phyloP scores from a whole-genome alignment of 129 eudicot species.

The Chrysanthemum lavandulifolium region DNA sequence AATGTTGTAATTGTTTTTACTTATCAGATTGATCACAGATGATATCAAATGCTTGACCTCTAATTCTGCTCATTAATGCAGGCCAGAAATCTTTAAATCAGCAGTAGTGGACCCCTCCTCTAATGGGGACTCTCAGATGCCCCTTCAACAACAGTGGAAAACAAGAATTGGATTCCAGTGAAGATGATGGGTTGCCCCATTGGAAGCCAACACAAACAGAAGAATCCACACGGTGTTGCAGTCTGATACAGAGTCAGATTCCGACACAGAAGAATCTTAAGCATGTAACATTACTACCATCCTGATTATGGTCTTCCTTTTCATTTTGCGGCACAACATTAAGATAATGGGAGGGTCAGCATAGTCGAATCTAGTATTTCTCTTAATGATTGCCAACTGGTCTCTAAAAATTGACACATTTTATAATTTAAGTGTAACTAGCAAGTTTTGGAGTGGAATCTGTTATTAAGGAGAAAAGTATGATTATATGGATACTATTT shows the following conservation, averaged over 20 bases:
- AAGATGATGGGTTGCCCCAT: conserved; percentile 88
- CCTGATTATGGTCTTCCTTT: not conserved
- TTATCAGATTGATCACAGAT: too few species aligned
- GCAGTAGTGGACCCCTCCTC: conserved; percentile 22
- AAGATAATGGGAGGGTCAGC: not conserved
- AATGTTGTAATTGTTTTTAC: too few species aligned
- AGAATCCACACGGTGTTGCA: conserved; percentile 35
- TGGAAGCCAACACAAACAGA: conserved; percentile 81
- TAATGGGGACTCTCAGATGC: conserved; percentile 22
- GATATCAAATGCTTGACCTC: not conserved
- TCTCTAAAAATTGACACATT: not conserved
- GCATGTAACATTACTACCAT: not conserved
- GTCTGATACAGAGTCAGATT: conserved; percentile 33
- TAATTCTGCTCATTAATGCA: conserved; percentile 30
- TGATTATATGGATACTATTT: not conserved
- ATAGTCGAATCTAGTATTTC: not conserved
- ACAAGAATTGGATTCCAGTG: conserved; percentile 45
- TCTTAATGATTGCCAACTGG: too few species aligned
- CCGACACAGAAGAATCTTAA: not conserved
- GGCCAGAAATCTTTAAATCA: conserved; percentile 67
- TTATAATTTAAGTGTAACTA: not conserved
- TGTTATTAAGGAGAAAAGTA: not conserved
- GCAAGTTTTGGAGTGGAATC: not conserved
- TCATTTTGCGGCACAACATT: not conserved
- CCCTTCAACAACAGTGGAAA: conserved; percentile 33